Evolutionary conservation across 345 rosid genomes (phyloP), one percentile per base, ranked within the genome.

Genomic region (Salix koriyanagi): DNA sequence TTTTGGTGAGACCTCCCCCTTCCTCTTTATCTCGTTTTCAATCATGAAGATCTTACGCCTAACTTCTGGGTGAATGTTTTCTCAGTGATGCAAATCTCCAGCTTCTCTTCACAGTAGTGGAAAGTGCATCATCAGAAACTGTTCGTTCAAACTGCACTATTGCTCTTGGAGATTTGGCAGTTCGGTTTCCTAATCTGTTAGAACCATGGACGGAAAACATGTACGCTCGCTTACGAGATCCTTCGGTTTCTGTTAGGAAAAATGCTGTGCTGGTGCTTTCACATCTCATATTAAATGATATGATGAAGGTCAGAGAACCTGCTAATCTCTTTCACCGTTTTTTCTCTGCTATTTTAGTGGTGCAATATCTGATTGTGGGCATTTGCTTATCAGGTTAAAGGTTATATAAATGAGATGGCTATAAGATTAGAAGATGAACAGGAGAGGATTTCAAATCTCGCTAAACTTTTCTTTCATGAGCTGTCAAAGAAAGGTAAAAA

Each of bases 181-280:
- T 92, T 86, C 95, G 98, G 72, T 93, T 93, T 87, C 98, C 98
- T 79, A 96, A 96, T 83, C 80, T 93, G 64, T 77, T 96, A 71
- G 99, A 96, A 77, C 98, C 99, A 62, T 96, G 99, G 98, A 96
- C 99, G 46, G 97, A 96, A 77, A 87, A 93, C 73, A 87, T 93
- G 97, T 96, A 96, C 86, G 90, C 91, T 3, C 87, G 98, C 75
- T 79, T 93, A 70, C 85, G 85, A 70, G 98, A 93, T 84, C 76
- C 90, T 83, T 90, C 97, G 42, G 85, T 83, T 77, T 88, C 97
- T 67, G 99, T 93, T 71, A 82, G 98, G 86, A 93, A 96, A 89
- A 93, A 93, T 87, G 99, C 97, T 71, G 98, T 96, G 77, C 82
- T 96, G 84, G 98, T 96, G 79, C 98, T 96, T 76, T 96, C 98